phyloP scores from a whole-genome alignment of 306 rosid genomes.

The Vigna trinervia region DNA sequence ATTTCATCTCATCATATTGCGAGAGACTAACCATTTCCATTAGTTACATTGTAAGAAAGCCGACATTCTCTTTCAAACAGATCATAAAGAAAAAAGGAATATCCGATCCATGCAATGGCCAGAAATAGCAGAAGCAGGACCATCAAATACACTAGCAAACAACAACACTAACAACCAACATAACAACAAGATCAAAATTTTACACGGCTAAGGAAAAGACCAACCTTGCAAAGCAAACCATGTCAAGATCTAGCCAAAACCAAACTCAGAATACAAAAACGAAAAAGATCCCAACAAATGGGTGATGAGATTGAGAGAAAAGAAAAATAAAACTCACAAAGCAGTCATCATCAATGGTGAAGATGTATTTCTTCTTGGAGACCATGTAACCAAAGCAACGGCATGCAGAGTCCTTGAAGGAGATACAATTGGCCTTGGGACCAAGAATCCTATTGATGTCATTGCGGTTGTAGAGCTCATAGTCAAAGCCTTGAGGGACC shows the following conservation, averaged over 20 bases:
- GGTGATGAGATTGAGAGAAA: neutral
- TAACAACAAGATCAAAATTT: constrained; percentile 28
- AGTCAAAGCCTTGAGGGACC: constrained; percentile 86
- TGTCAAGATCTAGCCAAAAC: constrained; percentile 30
- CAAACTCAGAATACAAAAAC: neutral
- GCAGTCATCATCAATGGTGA: constrained; percentile 93
- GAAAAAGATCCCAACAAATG: neutral
- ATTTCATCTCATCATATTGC: neutral
- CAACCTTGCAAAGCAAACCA: neutral
- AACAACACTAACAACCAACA: neutral
- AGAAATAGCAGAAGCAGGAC: neutral
- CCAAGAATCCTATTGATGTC: constrained; percentile 87
- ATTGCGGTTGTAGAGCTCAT: constrained; percentile 84
- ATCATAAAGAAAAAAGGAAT: constrained; percentile 9
- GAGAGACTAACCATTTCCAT: neutral
- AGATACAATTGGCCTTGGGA: constrained; percentile 78
- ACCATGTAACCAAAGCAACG: constrained; percentile 97
- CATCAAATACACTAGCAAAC: constrained; percentile 2
- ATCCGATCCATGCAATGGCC: constrained; percentile 22
- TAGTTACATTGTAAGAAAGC: neutral
- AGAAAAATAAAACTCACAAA: constrained; percentile 56
- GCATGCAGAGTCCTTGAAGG: constrained; percentile 95
- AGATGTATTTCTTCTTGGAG: constrained; percentile 92
- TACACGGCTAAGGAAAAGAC: neutral
- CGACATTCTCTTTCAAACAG: constrained; percentile 1